phyloP scores from a whole-genome alignment of 768 basidiomycete genomes.

The Pleurotus djamor region DNA sequence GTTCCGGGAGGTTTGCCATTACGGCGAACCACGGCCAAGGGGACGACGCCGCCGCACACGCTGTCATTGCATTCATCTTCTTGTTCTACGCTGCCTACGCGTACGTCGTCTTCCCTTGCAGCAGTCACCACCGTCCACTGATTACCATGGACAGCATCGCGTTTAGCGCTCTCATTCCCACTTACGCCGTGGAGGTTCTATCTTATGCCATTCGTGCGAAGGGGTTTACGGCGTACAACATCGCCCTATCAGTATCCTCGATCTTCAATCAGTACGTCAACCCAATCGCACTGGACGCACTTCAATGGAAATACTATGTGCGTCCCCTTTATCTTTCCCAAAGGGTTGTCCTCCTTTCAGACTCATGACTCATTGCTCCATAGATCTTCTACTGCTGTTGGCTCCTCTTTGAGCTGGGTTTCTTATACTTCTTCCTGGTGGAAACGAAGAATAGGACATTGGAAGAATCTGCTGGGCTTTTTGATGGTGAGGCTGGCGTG shows the following conservation, averaged over 20 bases:
- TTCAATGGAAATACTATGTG: constrained; percentile 2
- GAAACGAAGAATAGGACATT: constrained; percentile 47
- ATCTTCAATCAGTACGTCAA: constrained; percentile 70
- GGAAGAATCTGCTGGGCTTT: constrained; percentile 56
- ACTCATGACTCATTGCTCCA: background rate
- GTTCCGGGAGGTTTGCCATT: constrained; percentile 34
- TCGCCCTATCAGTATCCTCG: constrained; percentile 52
- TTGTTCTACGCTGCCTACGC: constrained; percentile 57
- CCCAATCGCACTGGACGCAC: constrained; percentile 46
- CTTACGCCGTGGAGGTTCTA: constrained; percentile 68
- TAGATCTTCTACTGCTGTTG: constrained; percentile 51
- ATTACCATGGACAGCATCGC: constrained; percentile 34
- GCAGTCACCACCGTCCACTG: background rate
- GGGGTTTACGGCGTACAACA: constrained; percentile 58
- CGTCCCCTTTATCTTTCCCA: too few species aligned
- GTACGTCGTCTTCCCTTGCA: constrained; percentile 18
- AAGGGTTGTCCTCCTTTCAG: too few species aligned
- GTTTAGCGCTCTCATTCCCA: constrained; percentile 62
- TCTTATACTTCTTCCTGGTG: constrained; percentile 41
- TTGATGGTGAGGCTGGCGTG: constrained; percentile 28
- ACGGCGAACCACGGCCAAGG: constrained; percentile 13
- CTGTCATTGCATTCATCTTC: constrained; percentile 62
- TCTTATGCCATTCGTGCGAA: constrained; percentile 64
- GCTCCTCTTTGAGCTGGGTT: constrained; percentile 45
- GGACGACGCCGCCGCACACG: constrained; percentile 34